These are phyloP conservation scores for Leccinum fuscescens DNA, from an alignment of 1,284 basidiomycete genomes.

Conservation along the genomic window DNA sequence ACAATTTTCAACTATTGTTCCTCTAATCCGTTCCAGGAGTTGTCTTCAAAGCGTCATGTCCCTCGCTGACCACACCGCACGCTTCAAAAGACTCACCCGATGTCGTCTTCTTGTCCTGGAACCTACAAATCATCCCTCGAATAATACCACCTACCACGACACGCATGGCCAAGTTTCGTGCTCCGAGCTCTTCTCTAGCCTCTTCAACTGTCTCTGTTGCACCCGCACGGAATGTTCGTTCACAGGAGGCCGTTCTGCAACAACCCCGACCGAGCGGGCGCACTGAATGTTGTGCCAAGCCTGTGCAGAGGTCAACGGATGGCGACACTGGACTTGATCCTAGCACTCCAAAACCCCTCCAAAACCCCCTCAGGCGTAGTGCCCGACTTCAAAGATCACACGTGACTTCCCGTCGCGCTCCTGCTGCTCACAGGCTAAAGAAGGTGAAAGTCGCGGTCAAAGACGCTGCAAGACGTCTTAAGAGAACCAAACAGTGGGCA, in stretches of 20 bases:
- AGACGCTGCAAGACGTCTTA: constrained; percentile 23
- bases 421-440: constrained; percentile 13
- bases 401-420: constrained; percentile 6
- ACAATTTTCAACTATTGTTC: constrained; percentile 26
- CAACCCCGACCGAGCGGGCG: not conserved
- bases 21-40: constrained; percentile 4
- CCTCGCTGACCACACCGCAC: not conserved
- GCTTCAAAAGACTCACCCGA: constrained; percentile 21
- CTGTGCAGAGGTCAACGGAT: not conserved
- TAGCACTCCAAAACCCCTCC: not conserved
- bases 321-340: too few species aligned
- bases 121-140: not conserved
- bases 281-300: not conserved
- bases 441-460: constrained; percentile 22
- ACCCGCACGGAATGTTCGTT: not conserved
- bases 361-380: not conserved
- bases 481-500: constrained; percentile 4
- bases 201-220: constrained; percentile 2
- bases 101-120: not conserved
- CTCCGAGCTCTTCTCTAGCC: constrained; percentile 19
- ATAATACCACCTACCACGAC: not conserved
- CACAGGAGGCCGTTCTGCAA: constrained; percentile 8
- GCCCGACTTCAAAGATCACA: constrained; percentile 4
- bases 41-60: constrained; percentile 23
- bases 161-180: constrained; percentile 21